Percentiles rank a stretch among this genome's conserved stretches.
phyloP scores from a whole-genome alignment of 495 filamentous ascomycete species.

The Aspergillus wentii region DNA sequence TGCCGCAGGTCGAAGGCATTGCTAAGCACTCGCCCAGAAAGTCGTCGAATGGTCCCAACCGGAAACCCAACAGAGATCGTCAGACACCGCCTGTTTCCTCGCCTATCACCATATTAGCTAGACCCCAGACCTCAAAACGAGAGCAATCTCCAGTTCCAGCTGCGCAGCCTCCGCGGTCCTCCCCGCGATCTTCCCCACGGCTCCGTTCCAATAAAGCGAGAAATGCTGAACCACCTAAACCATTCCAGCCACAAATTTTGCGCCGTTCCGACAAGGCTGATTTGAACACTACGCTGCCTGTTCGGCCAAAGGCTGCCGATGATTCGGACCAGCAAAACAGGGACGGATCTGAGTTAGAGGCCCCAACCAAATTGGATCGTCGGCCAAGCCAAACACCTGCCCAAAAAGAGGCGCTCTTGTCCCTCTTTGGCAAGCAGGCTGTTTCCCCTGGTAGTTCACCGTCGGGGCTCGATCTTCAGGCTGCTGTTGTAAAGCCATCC shows the following conservation, averaged over 20 bases:
- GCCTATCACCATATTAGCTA: conserved; percentile 39
- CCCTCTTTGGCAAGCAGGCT: conserved; percentile 61
- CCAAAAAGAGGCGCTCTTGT: conserved; percentile 65
- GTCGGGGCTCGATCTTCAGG: conserved; percentile 19
- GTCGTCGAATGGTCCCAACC: conserved; percentile 14
- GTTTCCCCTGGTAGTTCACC: conserved; percentile 19
- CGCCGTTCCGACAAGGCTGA: conserved; percentile 44
- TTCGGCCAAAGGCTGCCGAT: conserved; percentile 14
- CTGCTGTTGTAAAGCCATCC: conserved; percentile 12
- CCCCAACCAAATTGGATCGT: conserved; percentile 26
- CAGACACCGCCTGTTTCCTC: conserved; percentile 25
- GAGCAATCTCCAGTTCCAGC: conserved; percentile 17
- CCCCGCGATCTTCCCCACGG: conserved; percentile 11
- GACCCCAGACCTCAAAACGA: conserved; percentile 33
- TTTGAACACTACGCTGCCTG: conserved; percentile 16
- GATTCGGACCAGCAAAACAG: conserved; percentile 5
- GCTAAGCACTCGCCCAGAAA: conserved; percentile 20
- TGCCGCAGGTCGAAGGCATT: conserved; percentile 42
- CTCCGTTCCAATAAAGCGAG: conserved; percentile 13
- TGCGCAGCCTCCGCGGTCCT: conserved; percentile 9
- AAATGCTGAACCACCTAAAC: conserved; percentile 31
- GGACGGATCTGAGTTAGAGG: conserved; percentile 3
- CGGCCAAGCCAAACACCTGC: conserved; percentile 47
- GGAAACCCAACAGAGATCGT: conserved; percentile 16
- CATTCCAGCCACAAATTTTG: conserved; percentile 58